Evolutionary conservation across 345 rosid species (phyloP), one percentile per base, ranked within the genome.

Genomic region (Rhodamnia rubescens): DNA sequence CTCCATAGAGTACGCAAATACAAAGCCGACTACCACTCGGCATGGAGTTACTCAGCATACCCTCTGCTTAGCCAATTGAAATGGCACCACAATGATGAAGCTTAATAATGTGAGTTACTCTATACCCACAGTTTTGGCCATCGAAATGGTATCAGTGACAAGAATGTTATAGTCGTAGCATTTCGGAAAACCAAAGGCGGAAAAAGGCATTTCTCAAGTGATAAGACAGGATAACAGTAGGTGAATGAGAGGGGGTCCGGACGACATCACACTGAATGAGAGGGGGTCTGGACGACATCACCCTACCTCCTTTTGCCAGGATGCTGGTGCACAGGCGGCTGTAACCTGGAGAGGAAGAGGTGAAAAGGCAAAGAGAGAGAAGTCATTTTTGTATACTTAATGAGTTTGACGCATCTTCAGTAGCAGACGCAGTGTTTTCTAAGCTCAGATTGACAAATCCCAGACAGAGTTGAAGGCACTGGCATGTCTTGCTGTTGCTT

Each of bases 1-100:
- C 99, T 81, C 93, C 97, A 82, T 95, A 92, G 95, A 85, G 58
- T 69, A 69, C 26, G 85, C 87, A 88, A 83, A 61, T 18, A 85
- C 84, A 12, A 69, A 32, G 85, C 21, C 10, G 40, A n/a, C 64
- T 47, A 53, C 42, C 6, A 49, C 26, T 8, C 18, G 20, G 52
- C 42, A 52, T 36, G 40, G 40, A 36, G 40, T 36, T 36, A 36
- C 40, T 36, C 40, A 36, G 40, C 40, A 84, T 11, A 16, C 29
- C 42, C 42, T 42, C 24, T 52, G 55, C 42, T 42, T 54, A 32
- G 86, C 26, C 42, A 75, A 53, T 58, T 8, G 20, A 47, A 54
- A 85, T 18, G 42, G 53, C 24, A 36, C 27, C 40, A 53, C 51
- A 53, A 36, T 69, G 78, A 69, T 16, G 47, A 69, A 32, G 78